Conservation (phyloP, 2,329 filamentous ascomycete species). For the Talaromyces marneffei region DNA sequence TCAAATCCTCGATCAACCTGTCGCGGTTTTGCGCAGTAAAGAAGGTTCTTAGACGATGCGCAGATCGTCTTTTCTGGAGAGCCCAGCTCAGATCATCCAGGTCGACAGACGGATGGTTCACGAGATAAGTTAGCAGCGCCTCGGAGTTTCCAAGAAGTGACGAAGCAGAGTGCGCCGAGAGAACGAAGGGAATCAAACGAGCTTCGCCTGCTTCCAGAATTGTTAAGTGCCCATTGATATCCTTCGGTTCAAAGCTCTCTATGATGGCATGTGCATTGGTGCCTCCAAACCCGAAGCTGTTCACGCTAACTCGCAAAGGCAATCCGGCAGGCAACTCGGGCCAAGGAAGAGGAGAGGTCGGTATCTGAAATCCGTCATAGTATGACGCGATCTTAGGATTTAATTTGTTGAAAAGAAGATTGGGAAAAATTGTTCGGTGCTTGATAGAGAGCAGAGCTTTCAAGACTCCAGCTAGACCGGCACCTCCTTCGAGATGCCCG, state of each 20-base stretch:
- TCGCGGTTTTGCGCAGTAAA: too few species aligned
- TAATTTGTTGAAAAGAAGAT: conserved; percentile 14
- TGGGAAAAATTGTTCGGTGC: conserved; percentile 17
- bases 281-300: conserved; percentile 17
- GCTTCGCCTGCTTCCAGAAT: too few species aligned
- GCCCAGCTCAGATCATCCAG: too few species aligned
- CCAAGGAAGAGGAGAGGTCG: conserved; percentile 8
- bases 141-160: not conserved
- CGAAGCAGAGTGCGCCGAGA: too few species aligned
- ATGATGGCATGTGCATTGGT: conserved; percentile 14
- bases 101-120: conserved; percentile 10
- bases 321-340: conserved; percentile 5
- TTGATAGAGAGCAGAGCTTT: conserved; percentile 13
- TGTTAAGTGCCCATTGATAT: not conserved
- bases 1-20: too few species aligned
- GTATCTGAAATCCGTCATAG: conserved; percentile 13
- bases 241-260: not conserved
- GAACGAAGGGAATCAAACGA: too few species aligned
- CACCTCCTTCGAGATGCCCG: conserved; percentile 3
- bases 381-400: conserved; percentile 15
- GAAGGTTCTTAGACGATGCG: too few species aligned
- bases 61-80: too few species aligned
- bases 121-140: not conserved
- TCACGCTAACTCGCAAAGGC: conserved; percentile 16
- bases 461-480: conserved; percentile 9